Evolutionary conservation across 345 rosid genomes (phyloP).

Genomic region (Xanthoceras sorbifolium): DNA sequence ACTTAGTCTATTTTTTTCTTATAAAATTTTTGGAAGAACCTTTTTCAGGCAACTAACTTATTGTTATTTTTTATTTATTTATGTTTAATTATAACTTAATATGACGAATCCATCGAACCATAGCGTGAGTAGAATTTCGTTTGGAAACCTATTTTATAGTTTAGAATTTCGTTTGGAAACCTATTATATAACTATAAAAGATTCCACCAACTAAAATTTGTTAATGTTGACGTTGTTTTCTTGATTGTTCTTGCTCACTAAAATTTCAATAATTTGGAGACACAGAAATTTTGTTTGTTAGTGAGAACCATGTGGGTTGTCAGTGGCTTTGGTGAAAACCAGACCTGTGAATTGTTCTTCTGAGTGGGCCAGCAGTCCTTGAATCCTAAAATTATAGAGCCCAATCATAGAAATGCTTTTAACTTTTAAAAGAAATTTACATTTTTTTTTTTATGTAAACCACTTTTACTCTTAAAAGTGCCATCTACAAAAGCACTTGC

Average conservation of each 20-base stretch:
- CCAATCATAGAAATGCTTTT: not conserved
- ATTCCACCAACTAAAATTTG: no score
- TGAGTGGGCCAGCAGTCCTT: not conserved
- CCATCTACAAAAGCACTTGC: not conserved
- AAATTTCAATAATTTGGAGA: no score
- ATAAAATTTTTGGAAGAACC: not conserved
- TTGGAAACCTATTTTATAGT: no score
- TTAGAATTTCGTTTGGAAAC: no score
- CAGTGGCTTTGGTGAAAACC: not conserved
- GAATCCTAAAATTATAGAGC: not conserved
- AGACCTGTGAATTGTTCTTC: constrained; percentile 10
- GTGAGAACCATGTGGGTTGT: constrained; percentile 10
- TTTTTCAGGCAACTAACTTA: not conserved
- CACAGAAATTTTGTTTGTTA: not conserved
- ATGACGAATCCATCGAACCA: no score
- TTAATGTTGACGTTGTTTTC: no score
- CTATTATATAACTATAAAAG: no score
- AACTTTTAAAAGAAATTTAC: not conserved
- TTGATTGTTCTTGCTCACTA: no score
- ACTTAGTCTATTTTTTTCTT: not conserved
- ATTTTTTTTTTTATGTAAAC: not conserved
- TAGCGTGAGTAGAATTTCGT: no score
- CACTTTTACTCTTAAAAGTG: not conserved
- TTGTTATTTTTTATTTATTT: no score
- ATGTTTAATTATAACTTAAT: no score